phyloP scores from a whole-genome alignment of 2,329 filamentous ascomycete genomes.

The Dichotomopilus funicola region DNA sequence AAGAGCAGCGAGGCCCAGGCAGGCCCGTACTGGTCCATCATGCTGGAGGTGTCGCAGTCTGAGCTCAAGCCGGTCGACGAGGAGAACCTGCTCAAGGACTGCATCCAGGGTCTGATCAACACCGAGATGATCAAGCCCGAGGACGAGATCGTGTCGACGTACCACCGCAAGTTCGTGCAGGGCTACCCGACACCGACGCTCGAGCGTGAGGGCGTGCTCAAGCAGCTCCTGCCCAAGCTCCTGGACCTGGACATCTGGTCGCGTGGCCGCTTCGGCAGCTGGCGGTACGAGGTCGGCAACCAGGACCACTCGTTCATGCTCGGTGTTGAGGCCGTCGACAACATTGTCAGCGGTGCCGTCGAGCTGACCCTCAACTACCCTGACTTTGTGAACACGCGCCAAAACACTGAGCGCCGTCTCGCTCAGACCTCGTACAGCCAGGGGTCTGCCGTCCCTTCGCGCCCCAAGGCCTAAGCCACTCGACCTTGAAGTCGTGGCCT shows the following conservation, averaged over 20 bases:
- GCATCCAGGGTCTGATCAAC: conserved; percentile 94
- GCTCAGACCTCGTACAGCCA: conserved; percentile 41
- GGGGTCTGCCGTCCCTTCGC: conserved; percentile 8
- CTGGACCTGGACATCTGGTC: conserved; percentile 89
- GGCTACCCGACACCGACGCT: conserved; percentile 94
- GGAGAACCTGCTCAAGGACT: conserved; percentile 78
- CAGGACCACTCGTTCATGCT: conserved; percentile 98
- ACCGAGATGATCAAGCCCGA: conserved; percentile 88
- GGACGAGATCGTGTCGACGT: conserved; percentile 96
- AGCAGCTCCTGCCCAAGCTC: conserved; percentile 85
- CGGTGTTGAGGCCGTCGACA: conserved; percentile 86
- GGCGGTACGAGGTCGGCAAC: conserved; percentile 93
- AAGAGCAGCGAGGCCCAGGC: conserved; percentile 65
- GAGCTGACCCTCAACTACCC: conserved; percentile 95
- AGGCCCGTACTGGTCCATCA: conserved; percentile 99
- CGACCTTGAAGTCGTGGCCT: not conserved
- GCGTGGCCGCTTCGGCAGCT: conserved; percentile 93
- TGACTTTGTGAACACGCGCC: conserved; percentile 81
- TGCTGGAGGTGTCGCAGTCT: conserved; percentile 97
- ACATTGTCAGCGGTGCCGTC: conserved; percentile 80
- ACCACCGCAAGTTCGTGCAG: conserved; percentile 96
- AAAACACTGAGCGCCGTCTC: conserved; percentile 61
- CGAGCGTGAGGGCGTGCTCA: conserved; percentile 91
- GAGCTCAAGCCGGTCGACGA: conserved; percentile 89
- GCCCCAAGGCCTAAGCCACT: conserved; percentile 3